These are phyloP conservation scores for Clavariopsis aquatica DNA, from an alignment of 495 filamentous ascomycete genomes.

Conservation along the genomic window DNA sequence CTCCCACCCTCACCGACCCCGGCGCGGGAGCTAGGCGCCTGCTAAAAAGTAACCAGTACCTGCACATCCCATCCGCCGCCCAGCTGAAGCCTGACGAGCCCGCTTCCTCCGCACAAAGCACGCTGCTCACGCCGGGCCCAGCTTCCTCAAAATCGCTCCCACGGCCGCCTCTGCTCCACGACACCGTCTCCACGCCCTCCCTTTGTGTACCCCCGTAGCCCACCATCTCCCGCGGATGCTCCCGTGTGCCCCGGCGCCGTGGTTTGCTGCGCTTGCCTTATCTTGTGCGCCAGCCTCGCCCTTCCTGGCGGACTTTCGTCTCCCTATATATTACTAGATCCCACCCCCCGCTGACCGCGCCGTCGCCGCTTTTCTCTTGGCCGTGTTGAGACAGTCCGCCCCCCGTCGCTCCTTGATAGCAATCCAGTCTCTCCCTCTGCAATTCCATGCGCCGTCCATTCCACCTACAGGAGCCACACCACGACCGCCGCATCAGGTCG, in stretches of 20 bases:
- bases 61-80: slow-evolving; percentile 28
- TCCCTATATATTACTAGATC: slow-evolving; percentile 29
- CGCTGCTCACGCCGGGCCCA: neutral
- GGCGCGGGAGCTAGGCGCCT: slow-evolving; percentile 35
- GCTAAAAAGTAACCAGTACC: slow-evolving; percentile 39
- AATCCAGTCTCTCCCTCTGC: slow-evolving; percentile 10
- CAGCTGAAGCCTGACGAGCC: neutral
- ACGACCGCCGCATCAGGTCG: slow-evolving; percentile 29
- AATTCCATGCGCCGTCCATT: slow-evolving; percentile 34
- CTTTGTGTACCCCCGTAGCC: slow-evolving; percentile 2
- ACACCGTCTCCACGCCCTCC: slow-evolving; percentile 10
- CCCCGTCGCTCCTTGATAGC: neutral
- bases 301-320: slow-evolving; percentile 11
- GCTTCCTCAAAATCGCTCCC: slow-evolving; percentile 3
- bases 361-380: neutral
- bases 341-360: slow-evolving; percentile 28
- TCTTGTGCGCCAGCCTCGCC: slow-evolving; percentile 33
- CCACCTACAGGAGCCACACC: slow-evolving; percentile 17
- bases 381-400: slow-evolving; percentile 4
- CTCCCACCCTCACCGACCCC: slow-evolving; percentile 16
- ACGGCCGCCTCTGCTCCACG: slow-evolving; percentile 2
- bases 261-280: slow-evolving; percentile 13
- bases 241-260: slow-evolving; percentile 26
- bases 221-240: slow-evolving; percentile 33
- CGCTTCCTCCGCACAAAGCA: slow-evolving; percentile 5